Conservation (phyloP, 148 eudicot species). For the Vaccinium darrowii region DNA sequence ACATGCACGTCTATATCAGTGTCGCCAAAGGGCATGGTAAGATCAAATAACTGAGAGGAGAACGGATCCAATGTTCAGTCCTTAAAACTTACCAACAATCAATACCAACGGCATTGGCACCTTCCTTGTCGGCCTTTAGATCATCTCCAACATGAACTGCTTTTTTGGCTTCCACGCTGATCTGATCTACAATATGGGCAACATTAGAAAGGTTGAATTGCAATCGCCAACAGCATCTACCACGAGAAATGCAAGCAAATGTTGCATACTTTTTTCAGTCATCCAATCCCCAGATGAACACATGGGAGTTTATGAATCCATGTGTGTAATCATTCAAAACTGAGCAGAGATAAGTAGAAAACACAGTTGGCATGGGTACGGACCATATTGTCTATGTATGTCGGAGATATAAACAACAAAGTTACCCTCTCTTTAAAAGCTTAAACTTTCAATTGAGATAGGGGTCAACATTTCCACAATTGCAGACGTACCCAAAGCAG, state of each 20-base stretch:
- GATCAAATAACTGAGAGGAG: no score
- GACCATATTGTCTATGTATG: neutral
- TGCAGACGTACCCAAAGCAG: constrained; percentile 70
- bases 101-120: constrained; percentile 82
- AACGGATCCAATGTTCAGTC: neutral
- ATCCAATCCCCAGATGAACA: neutral
- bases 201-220: neutral
- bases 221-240: neutral
- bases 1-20: neutral
- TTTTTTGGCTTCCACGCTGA: constrained; percentile 49
- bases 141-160: constrained; percentile 94
- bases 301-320: neutral
- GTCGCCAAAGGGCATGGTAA: neutral
- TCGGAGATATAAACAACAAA: neutral
- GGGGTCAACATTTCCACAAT: neutral
- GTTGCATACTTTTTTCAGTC: neutral
- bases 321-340: neutral
- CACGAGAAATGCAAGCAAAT: neutral
- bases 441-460: neutral
- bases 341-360: neutral
- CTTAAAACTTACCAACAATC: constrained; percentile 66
- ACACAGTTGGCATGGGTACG: neutral
- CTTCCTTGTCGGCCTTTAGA: constrained; percentile 69
- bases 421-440: neutral
- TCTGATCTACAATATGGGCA: constrained; percentile 45